Evolutionary conservation across 116 monocot genomes (phyloP), one percentile per base, ranked within the genome.

Genomic region (Zostera marina): DNA sequence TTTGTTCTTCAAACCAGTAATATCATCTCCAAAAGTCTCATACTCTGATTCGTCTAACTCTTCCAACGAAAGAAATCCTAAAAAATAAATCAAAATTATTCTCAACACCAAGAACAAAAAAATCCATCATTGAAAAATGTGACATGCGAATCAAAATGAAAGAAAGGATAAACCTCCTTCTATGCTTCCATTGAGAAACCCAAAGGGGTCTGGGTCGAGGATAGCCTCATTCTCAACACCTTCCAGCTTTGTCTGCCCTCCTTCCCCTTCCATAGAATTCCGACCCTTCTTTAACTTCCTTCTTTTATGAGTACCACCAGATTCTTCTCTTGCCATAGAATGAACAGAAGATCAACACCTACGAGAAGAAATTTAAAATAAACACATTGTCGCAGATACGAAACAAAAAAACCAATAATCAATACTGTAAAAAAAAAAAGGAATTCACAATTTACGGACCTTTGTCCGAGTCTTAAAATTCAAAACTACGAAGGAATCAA

Each of bases 11-110:
- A 52, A 22, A 10, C 32, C 66, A 13, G 63, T 74, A 32, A 22
- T n/a, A 21, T 54, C 47, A 24, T 67, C 83, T 3, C 63, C 75
- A 4, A 77, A 53, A 13, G 78, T 54, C 41, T 79, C 73, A 54
- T 77, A 89, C 14, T 89, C 90, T 32, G 72, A 56, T 22, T 82
- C 96, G 51, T 96, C 90, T 3, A 96, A 82, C 80, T 96, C 96
- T 47, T 96, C 90, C 68, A 96, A 63, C 6, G 82, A 76, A 8
- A 96, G 66, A 68, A 96, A 96, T 5, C 96, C 94, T 94, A 24
- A 17, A 53, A 56, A 41, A 44, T 38, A 9, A 23, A 46, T 11
- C 44, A 12, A 40, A 19, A 24, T 38, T 42, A 15, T 41, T 44
- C 19, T 42, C 19, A 45, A 20, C 1, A 21, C 4, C n/a, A 60